Conservation (phyloP, 371 early-diverging fungal genomes). For the Mucor mucedo region DNA sequence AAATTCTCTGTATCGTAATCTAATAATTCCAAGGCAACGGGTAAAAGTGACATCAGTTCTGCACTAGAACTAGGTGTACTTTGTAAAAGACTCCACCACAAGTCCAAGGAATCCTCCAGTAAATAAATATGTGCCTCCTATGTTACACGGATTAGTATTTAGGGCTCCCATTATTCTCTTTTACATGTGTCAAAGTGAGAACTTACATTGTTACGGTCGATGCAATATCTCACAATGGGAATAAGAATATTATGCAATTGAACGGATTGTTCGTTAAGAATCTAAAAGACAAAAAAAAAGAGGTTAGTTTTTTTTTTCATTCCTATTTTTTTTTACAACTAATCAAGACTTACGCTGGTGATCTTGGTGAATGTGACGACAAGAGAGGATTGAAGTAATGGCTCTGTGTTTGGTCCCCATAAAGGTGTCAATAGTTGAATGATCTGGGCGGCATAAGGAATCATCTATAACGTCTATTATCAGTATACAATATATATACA, state of each 20-base stretch:
- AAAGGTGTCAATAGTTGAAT: constrained; percentile 78
- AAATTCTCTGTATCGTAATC: constrained; percentile 80
- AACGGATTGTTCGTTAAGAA: constrained; percentile 71
- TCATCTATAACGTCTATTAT: constrained; percentile 49
- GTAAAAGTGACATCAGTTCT: constrained; percentile 67
- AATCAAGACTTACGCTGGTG: constrained; percentile 54
- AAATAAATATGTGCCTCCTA: constrained; percentile 83
- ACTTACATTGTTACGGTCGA: constrained; percentile 59
- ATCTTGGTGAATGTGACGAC: constrained; percentile 78
- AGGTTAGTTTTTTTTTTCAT: background rate
- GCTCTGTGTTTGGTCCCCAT: constrained; percentile 80
- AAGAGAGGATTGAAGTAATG: constrained; percentile 82
- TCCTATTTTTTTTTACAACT: too few relatives aligned
- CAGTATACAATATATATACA: background rate
- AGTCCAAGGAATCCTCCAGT: constrained; percentile 86
- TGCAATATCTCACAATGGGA: constrained; percentile 77
- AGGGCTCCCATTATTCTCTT: background rate
- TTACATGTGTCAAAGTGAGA: background rate
- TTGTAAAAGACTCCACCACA: constrained; percentile 84
- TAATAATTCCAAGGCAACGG: constrained; percentile 64
- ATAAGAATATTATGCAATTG: constrained; percentile 75
- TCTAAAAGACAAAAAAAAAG: constrained; percentile 30
- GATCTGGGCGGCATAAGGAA: constrained; percentile 74
- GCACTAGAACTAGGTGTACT: constrained; percentile 60
- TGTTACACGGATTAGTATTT: background rate